Evolutionary conservation across 1,284 basidiomycete genomes (phyloP).

Genomic region (Ustilago esculenta): DNA sequence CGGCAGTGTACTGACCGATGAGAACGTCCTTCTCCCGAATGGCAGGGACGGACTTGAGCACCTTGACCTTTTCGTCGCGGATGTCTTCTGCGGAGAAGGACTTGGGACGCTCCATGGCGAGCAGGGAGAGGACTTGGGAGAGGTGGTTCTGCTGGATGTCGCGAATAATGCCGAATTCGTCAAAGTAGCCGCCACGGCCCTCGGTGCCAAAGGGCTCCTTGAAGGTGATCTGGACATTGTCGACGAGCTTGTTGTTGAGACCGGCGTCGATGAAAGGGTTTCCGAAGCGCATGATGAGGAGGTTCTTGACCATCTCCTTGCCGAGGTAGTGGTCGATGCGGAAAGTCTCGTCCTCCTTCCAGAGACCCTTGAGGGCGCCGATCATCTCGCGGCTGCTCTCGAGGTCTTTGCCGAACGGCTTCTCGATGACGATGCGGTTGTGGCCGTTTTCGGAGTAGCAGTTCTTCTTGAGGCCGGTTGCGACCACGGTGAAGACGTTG

Average conservation of each 20-base stretch:
- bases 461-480: conserved; percentile 61
- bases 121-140: conserved; percentile 65
- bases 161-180: conserved; percentile 68
- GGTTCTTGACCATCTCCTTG: conserved; percentile 67
- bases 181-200: conserved; percentile 68
- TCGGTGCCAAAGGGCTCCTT: conserved; percentile 68
- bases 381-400: conserved; percentile 65
- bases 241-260: conserved; percentile 66
- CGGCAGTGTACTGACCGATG: conserved; percentile 66
- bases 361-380: conserved; percentile 62
- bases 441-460: conserved; percentile 60
- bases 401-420: conserved; percentile 66
- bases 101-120: conserved; percentile 67
- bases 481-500: conserved; percentile 65
- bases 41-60: conserved; percentile 64
- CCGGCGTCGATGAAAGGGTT: conserved; percentile 64
- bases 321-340: conserved; percentile 67
- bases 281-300: conserved; percentile 63
- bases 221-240: conserved; percentile 68
- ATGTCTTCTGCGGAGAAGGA: conserved; percentile 67
- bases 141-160: conserved; percentile 68
- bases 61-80: conserved; percentile 67
- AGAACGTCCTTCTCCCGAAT: conserved; percentile 64
- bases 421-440: conserved; percentile 66
- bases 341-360: conserved; percentile 67